Percentiles rank a stretch among this genome's conserved stretches.
These are phyloP conservation scores for Bipolaris gigantea DNA, from an alignment of 2,329 filamentous ascomycete species.

Conservation along the genomic window DNA sequence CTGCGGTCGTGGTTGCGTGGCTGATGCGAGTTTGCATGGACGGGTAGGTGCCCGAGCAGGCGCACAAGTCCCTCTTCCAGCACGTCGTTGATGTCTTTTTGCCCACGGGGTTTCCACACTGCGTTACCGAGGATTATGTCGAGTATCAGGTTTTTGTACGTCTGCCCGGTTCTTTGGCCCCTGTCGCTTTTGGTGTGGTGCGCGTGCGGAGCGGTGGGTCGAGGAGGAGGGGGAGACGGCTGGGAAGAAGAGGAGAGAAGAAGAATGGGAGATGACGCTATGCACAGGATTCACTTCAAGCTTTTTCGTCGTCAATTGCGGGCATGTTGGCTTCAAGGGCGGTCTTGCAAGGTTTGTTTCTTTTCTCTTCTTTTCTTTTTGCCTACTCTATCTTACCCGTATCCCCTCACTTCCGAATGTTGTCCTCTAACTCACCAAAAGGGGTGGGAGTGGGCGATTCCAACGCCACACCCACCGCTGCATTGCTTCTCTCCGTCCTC, in stretches of 20 bases:
- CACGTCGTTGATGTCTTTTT: conserved; percentile 72
- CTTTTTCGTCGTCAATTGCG: conserved; percentile 81
- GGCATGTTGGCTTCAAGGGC: conserved; percentile 79
- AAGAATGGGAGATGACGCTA: not conserved
- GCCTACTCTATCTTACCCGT: not conserved
- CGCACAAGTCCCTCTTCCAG: conserved; percentile 29
- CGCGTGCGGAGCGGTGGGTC: no score
- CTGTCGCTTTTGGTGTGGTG: not conserved
- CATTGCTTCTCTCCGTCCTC: conserved; percentile 78
- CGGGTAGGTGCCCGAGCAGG: conserved; percentile 3
- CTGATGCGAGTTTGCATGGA: no score
- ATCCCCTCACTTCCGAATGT: not conserved
- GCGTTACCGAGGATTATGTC: conserved; percentile 81
- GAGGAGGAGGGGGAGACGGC: not conserved
- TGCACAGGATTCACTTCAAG: conserved; percentile 72
- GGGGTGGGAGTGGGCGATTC: conserved; percentile 84
- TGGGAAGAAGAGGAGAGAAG: no score
- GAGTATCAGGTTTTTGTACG: conserved; percentile 70
- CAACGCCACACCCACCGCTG: conserved; percentile 74
- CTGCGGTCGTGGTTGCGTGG: no score
- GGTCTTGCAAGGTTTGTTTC: conserved; percentile 66
- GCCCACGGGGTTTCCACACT: conserved; percentile 84
- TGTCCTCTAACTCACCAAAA: conserved; percentile 42
- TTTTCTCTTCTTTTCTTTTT: not conserved
- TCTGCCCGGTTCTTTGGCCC: not conserved